Base-by-base conservation (phyloP, 257 asterid species). In the Solanum ahanhuiri region DNA sequence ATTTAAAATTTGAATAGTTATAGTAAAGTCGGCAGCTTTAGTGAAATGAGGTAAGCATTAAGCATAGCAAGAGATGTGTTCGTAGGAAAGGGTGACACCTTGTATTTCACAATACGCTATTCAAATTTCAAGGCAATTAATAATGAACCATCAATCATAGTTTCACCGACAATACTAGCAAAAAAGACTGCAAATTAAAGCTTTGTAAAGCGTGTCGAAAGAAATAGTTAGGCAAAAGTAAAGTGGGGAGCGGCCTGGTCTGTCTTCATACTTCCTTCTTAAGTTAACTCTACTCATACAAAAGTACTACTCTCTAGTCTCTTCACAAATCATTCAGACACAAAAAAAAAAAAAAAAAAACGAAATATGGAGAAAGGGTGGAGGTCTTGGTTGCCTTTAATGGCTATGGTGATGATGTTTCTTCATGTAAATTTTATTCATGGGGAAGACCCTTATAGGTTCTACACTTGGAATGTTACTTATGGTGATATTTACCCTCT, bases 391-490 rank as follows among this genome's bases (percentile, higher is more conserved):
- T 72, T 35, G 17, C 35, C 86, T 33, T 22, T 83, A 83, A 34
- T 83, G 60, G 58, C 22, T 7, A 51, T 35, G 33, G 58, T 20
- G 45, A 4, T 83, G 35, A 64, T 60, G 12, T n/a, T 34, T 30
- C 58, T 60, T 37, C 81, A 20, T 34, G 69, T 35, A 33, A 43
- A 69, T 35, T 17, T 60, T 17, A 18, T 51, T 17, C 35, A 57
- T 34, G 86, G 76, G 6, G 86, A 83, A n/a, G 86, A 83, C 15
- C 86, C 86, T 39, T 83, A 83, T 37, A 64, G 58, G 23, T 83
- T n/a, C 64, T 83, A 83, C 35, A 66, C 64, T 63, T 83, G 77
- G 79, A 83, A 64, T 48, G 39, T 83, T 15, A 83, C 81, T 1
- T 72, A 20, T 9, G 81, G 81, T 3, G 81, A 72, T 72, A 72